phyloP scores from a whole-genome alignment of 1,284 basidiomycete species.

The Irpex rosettiformis region DNA sequence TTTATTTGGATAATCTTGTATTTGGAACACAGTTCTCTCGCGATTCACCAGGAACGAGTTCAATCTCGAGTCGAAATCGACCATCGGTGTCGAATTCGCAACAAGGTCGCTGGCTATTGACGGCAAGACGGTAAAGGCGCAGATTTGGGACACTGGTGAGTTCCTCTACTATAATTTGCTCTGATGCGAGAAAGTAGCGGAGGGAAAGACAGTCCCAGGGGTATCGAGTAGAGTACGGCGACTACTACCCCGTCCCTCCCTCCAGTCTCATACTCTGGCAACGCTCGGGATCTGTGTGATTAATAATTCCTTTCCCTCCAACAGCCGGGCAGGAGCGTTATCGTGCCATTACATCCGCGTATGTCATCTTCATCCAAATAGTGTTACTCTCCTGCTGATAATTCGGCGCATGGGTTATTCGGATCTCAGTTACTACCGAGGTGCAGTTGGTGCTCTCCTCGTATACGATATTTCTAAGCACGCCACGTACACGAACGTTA shows the following conservation, averaged over 20 bases:
- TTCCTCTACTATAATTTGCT: constrained; percentile 9
- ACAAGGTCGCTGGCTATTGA: constrained; percentile 95
- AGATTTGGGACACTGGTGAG: constrained; percentile 98
- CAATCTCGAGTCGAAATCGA: constrained; percentile 98
- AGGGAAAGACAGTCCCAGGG: not conserved
- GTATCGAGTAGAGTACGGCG: not conserved
- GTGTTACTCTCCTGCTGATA: constrained; percentile 2
- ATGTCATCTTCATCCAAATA: constrained; percentile 29
- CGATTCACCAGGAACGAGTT: constrained; percentile 99
- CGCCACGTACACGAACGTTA: constrained; percentile 93
- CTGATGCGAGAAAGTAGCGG: not conserved
- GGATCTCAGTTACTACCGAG: constrained; percentile 86
- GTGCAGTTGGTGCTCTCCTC: constrained; percentile 90
- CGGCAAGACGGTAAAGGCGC: constrained; percentile 96
- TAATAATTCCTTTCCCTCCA: constrained; percentile 1
- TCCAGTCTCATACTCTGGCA: not conserved
- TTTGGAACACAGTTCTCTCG: constrained; percentile 62
- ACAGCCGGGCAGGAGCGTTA: constrained; percentile 97
- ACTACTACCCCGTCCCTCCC: not conserved
- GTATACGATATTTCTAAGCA: constrained; percentile 97
- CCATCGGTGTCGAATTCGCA: constrained; percentile 99
- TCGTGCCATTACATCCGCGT: constrained; percentile 98
- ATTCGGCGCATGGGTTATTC: not conserved
- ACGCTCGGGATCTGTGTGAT: not conserved
- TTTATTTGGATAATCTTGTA: constrained; percentile 2